Percentiles rank a stretch among this genome's conserved stretches.
Conservation (phyloP, 495 filamentous ascomycete genomes). For the Lasiosphaeriaceae sp. region DNA sequence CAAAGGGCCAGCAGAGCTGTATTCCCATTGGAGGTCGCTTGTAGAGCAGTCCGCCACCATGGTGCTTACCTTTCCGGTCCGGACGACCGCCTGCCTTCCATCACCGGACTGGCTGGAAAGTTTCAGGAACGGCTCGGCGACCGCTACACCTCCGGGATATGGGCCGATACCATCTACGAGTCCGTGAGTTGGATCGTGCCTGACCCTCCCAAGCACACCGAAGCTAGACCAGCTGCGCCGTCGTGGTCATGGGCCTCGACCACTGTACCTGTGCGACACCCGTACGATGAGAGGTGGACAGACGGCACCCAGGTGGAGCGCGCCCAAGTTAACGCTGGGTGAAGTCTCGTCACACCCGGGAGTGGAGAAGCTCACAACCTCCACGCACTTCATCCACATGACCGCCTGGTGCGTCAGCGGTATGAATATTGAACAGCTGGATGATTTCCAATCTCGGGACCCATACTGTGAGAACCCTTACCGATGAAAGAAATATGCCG, state of each 20-base stretch:
- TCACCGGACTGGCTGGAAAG: background rate
- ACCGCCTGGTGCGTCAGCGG: background rate
- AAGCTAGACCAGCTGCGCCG: background rate
- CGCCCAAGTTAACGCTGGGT: background rate
- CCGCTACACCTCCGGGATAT: background rate
- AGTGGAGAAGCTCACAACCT: background rate
- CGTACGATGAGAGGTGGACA: background rate
- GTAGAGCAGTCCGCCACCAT: no score
- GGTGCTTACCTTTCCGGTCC: background rate
- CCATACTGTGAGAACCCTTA: background rate
- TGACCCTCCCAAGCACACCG: background rate
- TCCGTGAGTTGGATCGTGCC: background rate
- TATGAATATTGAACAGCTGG: background rate
- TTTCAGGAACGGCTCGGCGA: background rate
- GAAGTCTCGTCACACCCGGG: background rate
- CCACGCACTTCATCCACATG: background rate
- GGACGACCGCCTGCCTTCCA: background rate
- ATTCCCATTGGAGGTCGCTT: no score
- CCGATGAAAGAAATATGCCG: background rate
- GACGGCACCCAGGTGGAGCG: background rate
- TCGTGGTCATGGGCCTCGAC: background rate
- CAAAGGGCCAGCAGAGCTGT: no score
- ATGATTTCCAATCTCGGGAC: background rate
- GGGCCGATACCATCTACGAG: background rate
- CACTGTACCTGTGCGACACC: background rate